phyloP scores from a whole-genome alignment of 1,139 yeast species.

The Chernovozyma aurita region DNA sequence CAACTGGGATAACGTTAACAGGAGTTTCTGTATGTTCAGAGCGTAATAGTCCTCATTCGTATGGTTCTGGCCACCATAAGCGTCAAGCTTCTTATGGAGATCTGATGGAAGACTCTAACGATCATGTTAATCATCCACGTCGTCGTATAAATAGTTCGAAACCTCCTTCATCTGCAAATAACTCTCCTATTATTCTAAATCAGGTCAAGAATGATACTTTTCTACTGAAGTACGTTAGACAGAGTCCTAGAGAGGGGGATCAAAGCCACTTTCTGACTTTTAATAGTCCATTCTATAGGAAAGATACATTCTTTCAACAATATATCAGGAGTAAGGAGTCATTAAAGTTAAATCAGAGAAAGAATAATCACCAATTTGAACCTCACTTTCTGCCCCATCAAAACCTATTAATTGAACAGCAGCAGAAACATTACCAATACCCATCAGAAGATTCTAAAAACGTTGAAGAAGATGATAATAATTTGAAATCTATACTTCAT shows the following conservation, averaged over 20 bases:
- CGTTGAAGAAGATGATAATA: constrained; percentile 1
- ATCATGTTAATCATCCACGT: neutral
- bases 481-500: constrained; percentile 4
- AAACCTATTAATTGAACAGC: neutral
- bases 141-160: too few species aligned
- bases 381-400: neutral
- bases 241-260: neutral
- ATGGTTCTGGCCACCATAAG: neutral
- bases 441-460: neutral
- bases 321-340: constrained; percentile 3
- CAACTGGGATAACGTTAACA: neutral
- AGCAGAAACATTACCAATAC: neutral
- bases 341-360: neutral
- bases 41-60: neutral
- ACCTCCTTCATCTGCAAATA: neutral
- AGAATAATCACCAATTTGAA: neutral
- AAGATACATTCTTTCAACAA: neutral
- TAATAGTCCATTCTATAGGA: neutral
- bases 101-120: neutral
- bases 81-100: neutral
- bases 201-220: neutral
- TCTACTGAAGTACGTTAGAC: constrained; percentile 1
- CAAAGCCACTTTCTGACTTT: neutral
- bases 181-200: neutral
- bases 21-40: neutral